Evolutionary conservation across 2,329 filamentous ascomycete species (phyloP).

Genomic region (Trichophyton mentagrophytes): DNA sequence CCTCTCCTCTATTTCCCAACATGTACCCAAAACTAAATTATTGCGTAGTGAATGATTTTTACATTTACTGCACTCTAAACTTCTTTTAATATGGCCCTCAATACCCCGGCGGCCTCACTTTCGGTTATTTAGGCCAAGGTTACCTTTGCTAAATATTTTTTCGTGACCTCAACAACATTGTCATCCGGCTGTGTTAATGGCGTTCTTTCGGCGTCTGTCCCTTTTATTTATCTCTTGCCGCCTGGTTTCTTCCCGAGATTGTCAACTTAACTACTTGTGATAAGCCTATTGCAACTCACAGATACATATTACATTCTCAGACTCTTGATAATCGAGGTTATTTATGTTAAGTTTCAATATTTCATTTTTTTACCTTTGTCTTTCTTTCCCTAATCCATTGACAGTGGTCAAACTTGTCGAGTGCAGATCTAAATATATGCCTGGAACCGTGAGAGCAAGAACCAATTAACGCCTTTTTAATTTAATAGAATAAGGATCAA

Average conservation of each 20-base stretch:
- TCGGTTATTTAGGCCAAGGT: not conserved
- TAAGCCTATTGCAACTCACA: not conserved
- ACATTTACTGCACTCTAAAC: not conserved
- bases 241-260: not conserved
- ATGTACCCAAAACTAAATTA: not conserved
- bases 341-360: not conserved
- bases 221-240: not conserved
- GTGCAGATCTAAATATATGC: too few species aligned
- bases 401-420: not conserved
- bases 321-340: not conserved
- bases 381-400: too few species aligned
- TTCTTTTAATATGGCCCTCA: not conserved
- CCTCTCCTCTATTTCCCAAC: too few species aligned
- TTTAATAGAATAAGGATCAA: too few species aligned
- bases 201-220: not conserved
- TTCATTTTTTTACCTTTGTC: not conserved
- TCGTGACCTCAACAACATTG: not conserved
- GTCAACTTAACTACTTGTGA: not conserved
- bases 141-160: not conserved
- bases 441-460: too few species aligned
- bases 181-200: not conserved
- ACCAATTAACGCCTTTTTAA: too few species aligned
- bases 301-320: not conserved
- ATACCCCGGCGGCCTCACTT: not conserved
- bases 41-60: not conserved